These are phyloP conservation scores for Candida argentea DNA, from an alignment of 805 yeast species.

Conservation along the genomic window DNA sequence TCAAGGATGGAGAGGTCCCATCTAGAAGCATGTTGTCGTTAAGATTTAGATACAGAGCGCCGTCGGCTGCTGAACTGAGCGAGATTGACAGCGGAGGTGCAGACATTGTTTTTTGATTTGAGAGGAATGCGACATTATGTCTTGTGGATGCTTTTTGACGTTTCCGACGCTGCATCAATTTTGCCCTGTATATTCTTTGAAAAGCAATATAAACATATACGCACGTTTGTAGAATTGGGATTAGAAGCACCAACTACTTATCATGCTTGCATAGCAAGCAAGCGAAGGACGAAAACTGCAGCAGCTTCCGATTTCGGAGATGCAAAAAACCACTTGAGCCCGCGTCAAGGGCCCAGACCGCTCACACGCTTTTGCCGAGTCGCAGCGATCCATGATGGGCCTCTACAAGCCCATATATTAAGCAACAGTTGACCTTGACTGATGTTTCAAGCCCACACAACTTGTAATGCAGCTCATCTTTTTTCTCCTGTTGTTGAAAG, in stretches of 20 bases:
- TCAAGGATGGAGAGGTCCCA: slow-evolving; percentile 31
- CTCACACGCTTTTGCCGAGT: background rate
- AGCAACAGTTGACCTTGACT: no score
- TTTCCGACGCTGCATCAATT: no score
- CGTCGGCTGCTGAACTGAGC: slow-evolving; percentile 65
- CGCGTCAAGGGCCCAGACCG: background rate
- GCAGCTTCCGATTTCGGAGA: background rate
- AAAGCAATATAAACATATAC: background rate
- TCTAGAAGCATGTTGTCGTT: slow-evolving; percentile 61
- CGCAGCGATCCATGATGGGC: background rate
- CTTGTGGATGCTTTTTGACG: background rate
- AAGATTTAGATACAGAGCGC: slow-evolving; percentile 58
- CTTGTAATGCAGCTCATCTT: no score
- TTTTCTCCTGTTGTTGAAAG: no score
- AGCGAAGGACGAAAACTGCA: background rate
- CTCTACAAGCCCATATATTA: no score
- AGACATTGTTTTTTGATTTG: slow-evolving; percentile 33
- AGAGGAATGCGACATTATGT: background rate
- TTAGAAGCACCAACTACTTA: background rate
- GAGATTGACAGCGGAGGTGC: slow-evolving; percentile 82
- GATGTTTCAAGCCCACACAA: no score
- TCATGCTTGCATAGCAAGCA: background rate
- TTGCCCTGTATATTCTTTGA: no score
- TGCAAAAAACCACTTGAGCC: background rate
- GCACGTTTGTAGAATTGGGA: background rate